phyloP scores from a whole-genome alignment of 148 eudicot genomes.

The Heliosperma pusillum region DNA sequence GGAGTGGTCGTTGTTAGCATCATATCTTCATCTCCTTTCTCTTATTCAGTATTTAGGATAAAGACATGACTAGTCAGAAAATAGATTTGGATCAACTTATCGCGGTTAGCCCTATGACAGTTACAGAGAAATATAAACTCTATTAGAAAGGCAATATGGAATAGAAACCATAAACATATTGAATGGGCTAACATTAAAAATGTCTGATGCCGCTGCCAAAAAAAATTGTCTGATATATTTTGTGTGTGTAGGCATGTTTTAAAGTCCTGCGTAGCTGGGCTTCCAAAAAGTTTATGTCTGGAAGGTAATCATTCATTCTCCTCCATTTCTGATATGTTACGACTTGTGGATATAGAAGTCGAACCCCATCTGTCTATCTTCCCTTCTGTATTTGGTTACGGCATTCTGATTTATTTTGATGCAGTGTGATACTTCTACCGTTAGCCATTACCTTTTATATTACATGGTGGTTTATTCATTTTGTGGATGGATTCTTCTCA shows the following conservation, averaged over 20 bases:
- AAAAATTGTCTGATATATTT: too few species aligned
- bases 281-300: constrained; percentile 64
- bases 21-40: too few species aligned
- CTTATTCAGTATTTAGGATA: too few species aligned
- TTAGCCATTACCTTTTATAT: constrained; percentile 63
- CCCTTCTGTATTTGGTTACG: background rate
- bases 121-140: too few species aligned
- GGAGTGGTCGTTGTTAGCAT: too few species aligned
- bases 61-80: too few species aligned
- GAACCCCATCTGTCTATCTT: background rate
- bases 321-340: background rate
- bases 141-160: too few species aligned
- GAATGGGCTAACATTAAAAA: too few species aligned
- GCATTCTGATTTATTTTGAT: constrained; percentile 12
- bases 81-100: too few species aligned
- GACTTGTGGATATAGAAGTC: background rate
- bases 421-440: constrained; percentile 73
- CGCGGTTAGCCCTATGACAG: too few species aligned
- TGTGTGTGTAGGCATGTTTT: constrained; percentile 45
- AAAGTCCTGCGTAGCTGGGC: constrained; percentile 75
- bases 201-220: too few species aligned
- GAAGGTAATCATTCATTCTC: constrained; percentile 41
- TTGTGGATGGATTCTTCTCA: constrained; percentile 74
- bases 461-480: constrained; percentile 79
- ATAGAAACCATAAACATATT: too few species aligned